Conservation (phyloP, 192 early-diverging fungal genomes). For the Obelidium mucronatum region DNA sequence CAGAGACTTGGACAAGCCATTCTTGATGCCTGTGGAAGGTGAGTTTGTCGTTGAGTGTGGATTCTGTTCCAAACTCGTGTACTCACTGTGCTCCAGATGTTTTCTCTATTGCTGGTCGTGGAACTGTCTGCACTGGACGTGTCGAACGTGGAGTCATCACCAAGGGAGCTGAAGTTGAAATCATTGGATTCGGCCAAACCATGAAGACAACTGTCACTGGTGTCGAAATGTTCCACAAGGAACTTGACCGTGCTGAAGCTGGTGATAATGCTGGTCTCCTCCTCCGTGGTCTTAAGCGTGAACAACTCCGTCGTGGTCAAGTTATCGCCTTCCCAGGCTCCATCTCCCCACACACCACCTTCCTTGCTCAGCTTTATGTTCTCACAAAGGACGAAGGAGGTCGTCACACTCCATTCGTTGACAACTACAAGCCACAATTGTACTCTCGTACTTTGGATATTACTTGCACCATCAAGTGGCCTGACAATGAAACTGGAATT, state of each 20-base stretch:
- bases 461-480: constrained; percentile 78
- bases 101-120: constrained; percentile 97
- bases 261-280: constrained; percentile 99
- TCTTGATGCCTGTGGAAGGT: constrained; percentile 98
- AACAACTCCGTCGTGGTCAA: constrained; percentile 93
- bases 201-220: constrained; percentile 96
- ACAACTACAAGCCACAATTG: constrained; percentile 97
- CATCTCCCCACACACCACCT: constrained; percentile 95
- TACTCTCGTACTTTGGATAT: constrained; percentile 97
- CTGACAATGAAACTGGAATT: constrained; percentile 65
- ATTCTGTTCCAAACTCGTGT: not conserved
- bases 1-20: constrained; percentile 97
- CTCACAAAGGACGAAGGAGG: constrained; percentile 99
- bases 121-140: constrained; percentile 94
- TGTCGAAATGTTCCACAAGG: constrained; percentile 99
- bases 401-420: constrained; percentile 95
- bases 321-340: constrained; percentile 91
- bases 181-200: constrained; percentile 90
- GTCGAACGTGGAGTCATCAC: constrained; percentile 92
- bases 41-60: no score
- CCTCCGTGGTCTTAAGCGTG: constrained; percentile 96
- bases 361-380: constrained; percentile 90
- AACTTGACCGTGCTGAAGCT: constrained; percentile 95
- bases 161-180: constrained; percentile 96
- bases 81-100: constrained; percentile 67